Base-by-base conservation (phyloP, 208 protist genomes). In the Crithidia thermophila region DNA sequence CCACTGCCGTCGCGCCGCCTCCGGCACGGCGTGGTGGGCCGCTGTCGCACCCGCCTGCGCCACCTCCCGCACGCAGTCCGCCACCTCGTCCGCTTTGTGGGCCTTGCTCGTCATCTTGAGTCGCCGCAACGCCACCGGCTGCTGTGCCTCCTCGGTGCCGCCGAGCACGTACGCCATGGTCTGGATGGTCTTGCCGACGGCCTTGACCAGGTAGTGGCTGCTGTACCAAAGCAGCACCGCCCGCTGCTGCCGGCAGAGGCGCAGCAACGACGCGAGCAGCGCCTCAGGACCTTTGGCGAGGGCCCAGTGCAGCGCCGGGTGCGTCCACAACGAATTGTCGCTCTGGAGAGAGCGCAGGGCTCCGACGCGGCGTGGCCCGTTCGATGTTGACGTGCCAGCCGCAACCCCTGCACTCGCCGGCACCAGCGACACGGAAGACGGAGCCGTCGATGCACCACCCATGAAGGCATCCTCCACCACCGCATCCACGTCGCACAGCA, bases 281-380 rank as follows among this genome's bases (percentile, higher is more conserved):
- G 39, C 31, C 39, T 65, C 39, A 0, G 84, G 76, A 23, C 84
- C 78, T 16, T 72, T 53, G 13, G 64, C 40, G 13, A 69, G 78
- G 18, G 82, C 75, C 82, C 82, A 94, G 25, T 71, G 77, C 39
- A 81, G 42, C n/a, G 62, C 61, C 11, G 82, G 80, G 27, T 76
- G 36, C 18, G 79, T 45, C 55, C 81, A 39, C 9, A 83, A 65
- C 0, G 72, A 67, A 40, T 43, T 60, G 47, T 37, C 47, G 0
- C 33, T 18, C 30, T 61, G 77, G 11, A 83, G 53, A 10, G 72
- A 39, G 8, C 60, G 75, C 37, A 81, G 53, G 42, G 72, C 79
- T 7, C 65, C 72, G 7, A 75, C 37, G 20, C 79, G 68, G 39
- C 31, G 68, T 2, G 46, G 67, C 5, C 50, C 34, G n/a, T 6